phyloP scores from a whole-genome alignment of 2,329 filamentous ascomycete species.

The Fusarium sp. region DNA sequence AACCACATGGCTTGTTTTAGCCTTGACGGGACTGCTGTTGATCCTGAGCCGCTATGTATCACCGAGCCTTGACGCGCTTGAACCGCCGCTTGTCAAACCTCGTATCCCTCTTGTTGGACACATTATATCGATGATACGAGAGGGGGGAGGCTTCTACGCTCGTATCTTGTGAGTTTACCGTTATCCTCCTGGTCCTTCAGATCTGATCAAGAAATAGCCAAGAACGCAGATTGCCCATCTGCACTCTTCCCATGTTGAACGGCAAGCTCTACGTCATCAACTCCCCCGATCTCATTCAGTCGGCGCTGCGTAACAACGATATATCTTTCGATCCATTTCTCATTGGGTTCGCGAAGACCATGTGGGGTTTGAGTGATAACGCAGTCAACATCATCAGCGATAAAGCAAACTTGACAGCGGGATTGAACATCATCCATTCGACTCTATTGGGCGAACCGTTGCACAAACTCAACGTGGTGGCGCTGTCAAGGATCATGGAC shows the following conservation, averaged over 20 bases:
- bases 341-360: slow-evolving; percentile 46
- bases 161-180: slow-evolving; percentile 18
- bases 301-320: slow-evolving; percentile 57
- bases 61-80: slow-evolving; percentile 17
- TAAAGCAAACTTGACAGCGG: neutral
- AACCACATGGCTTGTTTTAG: neutral
- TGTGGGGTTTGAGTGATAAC: slow-evolving; percentile 28
- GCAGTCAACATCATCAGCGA: neutral
- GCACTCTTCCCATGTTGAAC: slow-evolving; percentile 61
- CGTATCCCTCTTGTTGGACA: slow-evolving; percentile 36
- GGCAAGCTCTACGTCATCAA: slow-evolving; percentile 62
- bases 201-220: slow-evolving; percentile 27
- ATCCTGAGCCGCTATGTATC: slow-evolving; percentile 6
- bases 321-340: slow-evolving; percentile 61
- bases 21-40: neutral
- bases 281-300: slow-evolving; percentile 55
- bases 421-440: slow-evolving; percentile 23
- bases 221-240: slow-evolving; percentile 52
- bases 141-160: slow-evolving; percentile 31
- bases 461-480: slow-evolving; percentile 16
- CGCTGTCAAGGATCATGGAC: neutral
- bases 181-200: fast-evolving
- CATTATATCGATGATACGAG: slow-evolving; percentile 27
- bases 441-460: slow-evolving; percentile 27
- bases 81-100: slow-evolving; percentile 34